Base-by-base conservation (phyloP, 1,139 yeast species). In the Kazachstania sp. region DNA sequence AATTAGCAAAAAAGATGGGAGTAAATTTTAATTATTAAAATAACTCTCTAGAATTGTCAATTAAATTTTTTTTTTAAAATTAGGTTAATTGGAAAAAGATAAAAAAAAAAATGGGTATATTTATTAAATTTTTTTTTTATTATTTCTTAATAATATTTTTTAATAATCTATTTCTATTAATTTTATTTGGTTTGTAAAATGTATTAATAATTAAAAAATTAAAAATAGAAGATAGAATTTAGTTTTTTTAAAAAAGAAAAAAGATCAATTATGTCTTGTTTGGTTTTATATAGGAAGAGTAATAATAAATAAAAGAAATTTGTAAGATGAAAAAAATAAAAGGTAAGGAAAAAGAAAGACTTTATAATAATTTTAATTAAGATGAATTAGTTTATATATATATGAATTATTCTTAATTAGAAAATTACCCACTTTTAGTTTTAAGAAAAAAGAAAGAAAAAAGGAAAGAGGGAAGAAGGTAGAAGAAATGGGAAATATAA, bases 341-440 rank as follows among this genome's bases (percentile, higher is more conserved):
- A 15, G 8, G 29, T 5, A 19, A 37, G 20, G 29, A 36, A 37
- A 15, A 19, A n/a, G n/a, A n/a, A n/a, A n/a, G 30, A 20, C 19
- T 26, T 28, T 30, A 9, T n/a, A 8, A 15, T 42, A 13, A 34
- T n/a, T n/a, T 18, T 37, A 28, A 29, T 28, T 29, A 7, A 32
- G 15, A 15, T 30, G 34, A 29, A 16, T 35, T 20, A 37, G 45
- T 37, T 43, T 43, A 37, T 43, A 37, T 43, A 43, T 37, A 26
- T 38, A 38, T 23, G 16, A 20, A 18, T 15, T 23, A 7, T 7
- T 23, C 28, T 7, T 23, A 23, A 23, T 23, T 23, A 9, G 8
- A n/a, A n/a, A 23, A 23, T 23, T 23, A 23, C 28, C 28, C 28
- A 23, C 28, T 30, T 30, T n/a, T 11, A n/a, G 23, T 11, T 16